phyloP scores from a whole-genome alignment of 2,329 filamentous ascomycete species.

The Pseudogymnoascus sp. region DNA sequence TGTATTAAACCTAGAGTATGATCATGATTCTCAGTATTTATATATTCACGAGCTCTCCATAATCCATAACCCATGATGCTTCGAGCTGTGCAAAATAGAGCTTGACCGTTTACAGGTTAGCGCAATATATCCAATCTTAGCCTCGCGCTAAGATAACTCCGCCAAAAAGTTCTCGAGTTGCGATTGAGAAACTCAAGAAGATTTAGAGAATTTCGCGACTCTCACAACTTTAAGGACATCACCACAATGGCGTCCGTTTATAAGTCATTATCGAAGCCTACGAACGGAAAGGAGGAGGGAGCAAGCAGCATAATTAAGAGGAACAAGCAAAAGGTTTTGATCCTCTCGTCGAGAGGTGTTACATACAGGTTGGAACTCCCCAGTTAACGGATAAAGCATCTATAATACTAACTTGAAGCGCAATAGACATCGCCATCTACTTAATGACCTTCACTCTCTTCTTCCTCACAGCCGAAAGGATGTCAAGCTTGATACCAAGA shows the following conservation, averaged over 20 bases:
- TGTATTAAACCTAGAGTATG: not conserved
- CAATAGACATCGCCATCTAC: constrained; percentile 77
- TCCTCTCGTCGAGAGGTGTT: constrained; percentile 86
- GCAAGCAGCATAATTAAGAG: constrained; percentile 35
- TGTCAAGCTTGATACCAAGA: constrained; percentile 94
- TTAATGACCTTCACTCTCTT: constrained; percentile 80
- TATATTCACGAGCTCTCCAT: not conserved
- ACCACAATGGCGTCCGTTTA: constrained; percentile 62
- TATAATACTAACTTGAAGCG: constrained; percentile 10
- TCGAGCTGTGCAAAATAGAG: not conserved
- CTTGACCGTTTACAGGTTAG: not conserved
- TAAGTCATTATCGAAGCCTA: constrained; percentile 60
- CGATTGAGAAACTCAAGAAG: constrained; percentile 11
- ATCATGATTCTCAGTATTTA: not conserved
- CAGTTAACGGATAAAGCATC: not conserved
- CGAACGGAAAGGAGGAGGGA: constrained; percentile 30
- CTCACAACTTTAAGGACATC: constrained; percentile 10
- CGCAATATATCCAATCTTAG: constrained; percentile 4
- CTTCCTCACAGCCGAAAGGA: constrained; percentile 91
- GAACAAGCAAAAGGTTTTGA: constrained; percentile 72
- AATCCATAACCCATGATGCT: not conserved
- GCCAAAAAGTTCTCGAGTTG: constrained; percentile 13
- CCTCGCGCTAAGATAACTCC: constrained; percentile 10
- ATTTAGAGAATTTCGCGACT: constrained; percentile 19
- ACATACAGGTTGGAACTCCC: constrained; percentile 60